Evolutionary conservation across 106 monocot species (phyloP), one percentile per base, ranked within the genome.

Genomic region (Phalaenopsis aphrodite): DNA sequence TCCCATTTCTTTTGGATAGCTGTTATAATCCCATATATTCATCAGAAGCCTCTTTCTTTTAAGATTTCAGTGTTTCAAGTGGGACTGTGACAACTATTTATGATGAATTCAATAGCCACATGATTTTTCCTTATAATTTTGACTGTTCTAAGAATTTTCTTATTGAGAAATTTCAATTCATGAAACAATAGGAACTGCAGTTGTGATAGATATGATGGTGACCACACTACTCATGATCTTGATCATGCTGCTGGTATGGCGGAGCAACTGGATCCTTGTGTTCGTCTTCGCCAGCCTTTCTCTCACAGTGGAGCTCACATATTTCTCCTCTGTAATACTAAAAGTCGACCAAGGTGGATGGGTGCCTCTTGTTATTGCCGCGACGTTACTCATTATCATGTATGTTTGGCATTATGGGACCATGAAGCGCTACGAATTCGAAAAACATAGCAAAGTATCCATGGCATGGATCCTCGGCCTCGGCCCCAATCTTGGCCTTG

Each of bases 381-480:
- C 67, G 15, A 79, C 80, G 19, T 87, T 95, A 82, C 90, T 95
- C 56, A 1, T 85, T 78, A 83, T 93, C 79, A 95, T 95, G 95
- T 92, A 86, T 55, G 86, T 91, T 19, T 95, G 95, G 93, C 95
- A 95, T 69, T 95, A 90, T 55, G 88, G 88, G 42, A 93, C 89
- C 16, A 79, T 86, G 42, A 89, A 91, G 68, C 90, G 93, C 30
- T 95, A 93, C 10, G 90, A 95, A 67, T 95, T 93, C 52, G 95
- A 95, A 86, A 83, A 91, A 81, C 93, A 95, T 48, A 90, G 92
- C 81, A 88, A 82, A 68, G 95, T 95, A 12, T 91, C 95, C 3
- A 84, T 95, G 92, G 95, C 88, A 12, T 95, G 95, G 95, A 90
- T 95, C 64, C 80, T 95, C 17, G 90, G 95, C 55, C 89, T 95